A percentile compares a stretch with the other conserved stretches of the same genome.
Conservation (phyloP, 1,139 yeast genomes). For the Yamadazyma songkhlaensis region DNA sequence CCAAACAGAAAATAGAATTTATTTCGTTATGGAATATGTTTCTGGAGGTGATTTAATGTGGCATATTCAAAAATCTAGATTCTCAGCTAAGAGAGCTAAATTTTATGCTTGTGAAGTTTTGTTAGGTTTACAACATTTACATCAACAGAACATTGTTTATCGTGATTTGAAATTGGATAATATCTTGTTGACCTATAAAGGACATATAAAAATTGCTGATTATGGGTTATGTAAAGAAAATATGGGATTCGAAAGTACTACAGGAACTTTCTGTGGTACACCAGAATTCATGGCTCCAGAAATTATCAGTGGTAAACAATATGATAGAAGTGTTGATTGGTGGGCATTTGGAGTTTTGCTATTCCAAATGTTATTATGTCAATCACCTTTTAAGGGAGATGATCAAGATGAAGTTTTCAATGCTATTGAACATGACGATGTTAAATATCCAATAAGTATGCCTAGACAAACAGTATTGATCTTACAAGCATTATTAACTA, state of each 20-base stretch:
- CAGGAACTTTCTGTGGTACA: conserved; percentile 97
- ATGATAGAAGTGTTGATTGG: conserved; percentile 96
- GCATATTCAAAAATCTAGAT: conserved; percentile 93
- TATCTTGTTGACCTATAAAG: conserved; percentile 80
- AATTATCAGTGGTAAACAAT: conserved; percentile 86
- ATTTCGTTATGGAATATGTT: conserved; percentile 97
- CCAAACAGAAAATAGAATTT: conserved; percentile 95
- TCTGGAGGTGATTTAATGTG: conserved; percentile 99
- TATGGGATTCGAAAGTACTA: conserved; percentile 89
- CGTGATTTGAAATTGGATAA: conserved; percentile 96
- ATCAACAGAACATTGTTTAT: conserved; percentile 92
- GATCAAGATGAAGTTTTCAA: conserved; percentile 98
- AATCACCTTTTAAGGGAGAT: conserved; percentile 96
- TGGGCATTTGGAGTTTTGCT: conserved; percentile 98
- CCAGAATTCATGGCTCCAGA: conserved; percentile 99
- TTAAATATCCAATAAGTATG: conserved; percentile 96
- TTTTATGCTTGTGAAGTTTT: conserved; percentile 96
- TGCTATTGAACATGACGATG: conserved; percentile 96
- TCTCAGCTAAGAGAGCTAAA: conserved; percentile 88
- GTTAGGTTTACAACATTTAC: conserved; percentile 87
- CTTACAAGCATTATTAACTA: conserved; percentile 82
- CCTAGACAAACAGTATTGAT: conserved; percentile 95
- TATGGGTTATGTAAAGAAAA: conserved; percentile 96
- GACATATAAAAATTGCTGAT: conserved; percentile 97
- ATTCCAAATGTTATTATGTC: conserved; percentile 94